Percentiles rank a stretch among this genome's conserved stretches.
Evolutionary conservation across 192 early-diverging fungal species (phyloP).

Genomic region (Coemansia sp.): DNA sequence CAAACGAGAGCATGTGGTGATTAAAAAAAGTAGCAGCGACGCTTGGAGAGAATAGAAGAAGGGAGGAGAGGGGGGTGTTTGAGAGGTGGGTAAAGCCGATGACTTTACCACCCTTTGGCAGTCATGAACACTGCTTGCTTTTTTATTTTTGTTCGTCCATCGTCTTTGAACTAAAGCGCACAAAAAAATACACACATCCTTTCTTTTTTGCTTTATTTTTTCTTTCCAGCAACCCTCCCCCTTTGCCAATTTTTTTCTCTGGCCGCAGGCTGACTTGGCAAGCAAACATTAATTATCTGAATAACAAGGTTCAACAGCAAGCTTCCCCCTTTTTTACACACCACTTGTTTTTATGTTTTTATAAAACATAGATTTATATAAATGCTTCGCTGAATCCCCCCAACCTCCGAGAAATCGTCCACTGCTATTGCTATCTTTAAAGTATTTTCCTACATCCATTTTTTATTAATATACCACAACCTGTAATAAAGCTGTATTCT

Average conservation of each 20-base stretch:
- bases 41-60: not conserved
- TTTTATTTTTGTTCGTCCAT: not conserved
- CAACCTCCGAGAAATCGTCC: not conserved
- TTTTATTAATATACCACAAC: not conserved
- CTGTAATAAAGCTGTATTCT: not conserved
- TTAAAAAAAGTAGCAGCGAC: not conserved
- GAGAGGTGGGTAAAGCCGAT: constrained; percentile 2
- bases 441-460: not conserved
- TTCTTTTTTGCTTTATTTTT: not conserved
- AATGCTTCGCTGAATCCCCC: not conserved
- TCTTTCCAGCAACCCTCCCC: not conserved
- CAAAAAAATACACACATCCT: not conserved
- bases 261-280: not conserved
- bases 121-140: not conserved
- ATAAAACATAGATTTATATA: not conserved
- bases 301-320: not conserved
- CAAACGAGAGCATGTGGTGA: not conserved
- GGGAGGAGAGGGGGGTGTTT: not conserved
- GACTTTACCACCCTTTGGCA: constrained; percentile 5
- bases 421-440: not conserved
- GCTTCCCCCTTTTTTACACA: not conserved
- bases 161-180: not conserved
- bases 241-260: not conserved
- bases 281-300: not conserved
- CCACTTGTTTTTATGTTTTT: not conserved